Percentiles rank a stretch among this genome's conserved stretches.
Evolutionary conservation across 441 rosid genomes (phyloP).

Genomic region (Biscutella laevigata): DNA sequence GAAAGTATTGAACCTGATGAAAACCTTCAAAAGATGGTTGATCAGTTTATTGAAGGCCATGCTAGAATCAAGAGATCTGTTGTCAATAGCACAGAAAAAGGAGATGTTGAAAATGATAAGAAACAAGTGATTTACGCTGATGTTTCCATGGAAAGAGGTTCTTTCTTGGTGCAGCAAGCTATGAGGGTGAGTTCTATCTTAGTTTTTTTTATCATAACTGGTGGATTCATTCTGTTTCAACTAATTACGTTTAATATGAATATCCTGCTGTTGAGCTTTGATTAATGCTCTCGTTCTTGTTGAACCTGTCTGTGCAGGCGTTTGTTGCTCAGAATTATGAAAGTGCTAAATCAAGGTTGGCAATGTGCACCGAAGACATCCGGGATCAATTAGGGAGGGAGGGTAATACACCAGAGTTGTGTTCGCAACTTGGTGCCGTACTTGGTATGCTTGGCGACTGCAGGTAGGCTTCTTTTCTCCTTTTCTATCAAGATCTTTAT

Average conservation of each 20-base stretch:
- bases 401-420: conserved; percentile 70
- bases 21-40: conserved; percentile 69
- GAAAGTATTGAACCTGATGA: conserved; percentile 67
- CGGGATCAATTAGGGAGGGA: conserved; percentile 52
- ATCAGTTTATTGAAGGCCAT: conserved; percentile 88
- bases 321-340: conserved; percentile 74
- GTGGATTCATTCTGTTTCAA: not conserved
- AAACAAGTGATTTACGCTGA: conserved; percentile 74
- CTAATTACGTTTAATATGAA: not conserved
- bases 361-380: conserved; percentile 74
- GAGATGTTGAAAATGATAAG: conserved; percentile 36
- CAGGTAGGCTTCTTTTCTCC: conserved; percentile 45
- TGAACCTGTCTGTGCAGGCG: conserved; percentile 42
- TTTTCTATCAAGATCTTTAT: not conserved
- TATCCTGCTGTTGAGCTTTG: conserved; percentile 2
- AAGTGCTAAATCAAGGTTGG: conserved; percentile 88
- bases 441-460: conserved; percentile 98
- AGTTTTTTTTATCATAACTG: not conserved
- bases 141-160: conserved; percentile 92
- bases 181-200: conserved; percentile 70
- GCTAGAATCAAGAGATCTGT: conserved; percentile 84
- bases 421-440: conserved; percentile 97
- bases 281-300: conserved; percentile 3
- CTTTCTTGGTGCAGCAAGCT: conserved; percentile 94
- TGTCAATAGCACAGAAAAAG: conserved; percentile 30